Evolutionary conservation across 129 eudicot species (phyloP).

Genomic region (Kitagawia praeruptora): DNA sequence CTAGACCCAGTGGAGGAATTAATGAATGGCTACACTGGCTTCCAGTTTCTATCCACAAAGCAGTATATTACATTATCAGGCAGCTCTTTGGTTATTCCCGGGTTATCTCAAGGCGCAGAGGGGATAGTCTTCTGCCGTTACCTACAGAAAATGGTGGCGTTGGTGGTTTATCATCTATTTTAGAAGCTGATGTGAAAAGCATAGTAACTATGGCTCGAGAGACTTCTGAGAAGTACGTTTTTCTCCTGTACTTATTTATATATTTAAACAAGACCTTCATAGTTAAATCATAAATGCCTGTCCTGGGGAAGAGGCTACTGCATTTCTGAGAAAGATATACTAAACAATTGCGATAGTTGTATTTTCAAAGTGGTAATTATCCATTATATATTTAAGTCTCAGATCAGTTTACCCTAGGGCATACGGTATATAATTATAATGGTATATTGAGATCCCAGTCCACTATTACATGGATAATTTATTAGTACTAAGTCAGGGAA

Average conservation of each 20-base stretch:
- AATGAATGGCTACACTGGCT: constrained; percentile 93
- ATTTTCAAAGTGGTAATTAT: neutral
- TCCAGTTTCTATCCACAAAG: constrained; percentile 85
- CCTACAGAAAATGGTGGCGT: constrained; percentile 49
- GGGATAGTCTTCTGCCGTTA: constrained; percentile 31
- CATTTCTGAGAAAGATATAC: neutral
- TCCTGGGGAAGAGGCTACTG: neutral
- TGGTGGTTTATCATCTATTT: constrained; percentile 63
- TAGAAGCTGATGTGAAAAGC: constrained; percentile 81
- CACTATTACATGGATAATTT: neutral
- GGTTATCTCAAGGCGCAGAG: constrained; percentile 36
- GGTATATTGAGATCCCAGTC: neutral
- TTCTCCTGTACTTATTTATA: neutral
- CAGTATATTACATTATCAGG: constrained; percentile 54
- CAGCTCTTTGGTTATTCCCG: constrained; percentile 57
- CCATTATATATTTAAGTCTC: neutral
- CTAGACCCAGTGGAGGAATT: constrained; percentile 91
- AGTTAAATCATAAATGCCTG: too few species aligned
- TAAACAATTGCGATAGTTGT: neutral
- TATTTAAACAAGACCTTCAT: neutral
- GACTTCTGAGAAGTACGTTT: constrained; percentile 62
- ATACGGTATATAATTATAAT: neutral
- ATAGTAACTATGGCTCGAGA: constrained; percentile 79
- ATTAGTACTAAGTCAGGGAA: neutral
- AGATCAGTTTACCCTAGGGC: neutral